These are phyloP conservation scores for Phytopythium montanum DNA, from an alignment of 352 stramenopile species.

Conservation along the genomic window DNA sequence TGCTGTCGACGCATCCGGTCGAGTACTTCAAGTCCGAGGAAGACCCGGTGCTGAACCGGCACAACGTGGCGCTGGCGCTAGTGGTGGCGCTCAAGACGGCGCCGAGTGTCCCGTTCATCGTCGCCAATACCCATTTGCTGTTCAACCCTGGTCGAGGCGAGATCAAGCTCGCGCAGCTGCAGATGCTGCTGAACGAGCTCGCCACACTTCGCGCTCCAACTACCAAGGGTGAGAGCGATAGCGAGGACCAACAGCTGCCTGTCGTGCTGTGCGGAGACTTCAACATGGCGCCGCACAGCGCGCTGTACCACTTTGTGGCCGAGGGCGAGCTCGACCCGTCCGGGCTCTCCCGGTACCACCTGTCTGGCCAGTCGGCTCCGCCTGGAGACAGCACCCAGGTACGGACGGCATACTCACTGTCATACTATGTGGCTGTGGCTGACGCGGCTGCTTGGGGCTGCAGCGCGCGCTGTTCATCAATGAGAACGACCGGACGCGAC, in stretches of 20 bases:
- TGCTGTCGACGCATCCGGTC: slow-evolving; percentile 36
- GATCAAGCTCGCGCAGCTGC: slow-evolving; percentile 58
- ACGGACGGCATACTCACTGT: background rate
- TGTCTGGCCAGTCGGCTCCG: slow-evolving; percentile 40
- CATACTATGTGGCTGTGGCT: background rate
- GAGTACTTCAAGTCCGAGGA: slow-evolving; percentile 37
- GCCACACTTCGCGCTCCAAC: slow-evolving; percentile 12
- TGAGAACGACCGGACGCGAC: slow-evolving; percentile 30
- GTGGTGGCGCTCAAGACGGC: slow-evolving; percentile 33
- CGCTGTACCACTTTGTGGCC: slow-evolving; percentile 61
- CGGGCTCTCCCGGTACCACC: slow-evolving; percentile 33
- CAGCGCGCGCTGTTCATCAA: slow-evolving; percentile 32
- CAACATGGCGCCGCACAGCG: slow-evolving; percentile 58
- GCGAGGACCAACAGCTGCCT: slow-evolving; percentile 17
- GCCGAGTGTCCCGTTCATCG: slow-evolving; percentile 29
- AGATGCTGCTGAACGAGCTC: slow-evolving; percentile 40
- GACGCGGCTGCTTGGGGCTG: background rate
- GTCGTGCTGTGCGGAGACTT: slow-evolving; percentile 65
- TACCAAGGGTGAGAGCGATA: background rate
- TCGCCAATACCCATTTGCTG: slow-evolving; percentile 67
- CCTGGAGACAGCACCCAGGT: slow-evolving; percentile 21
- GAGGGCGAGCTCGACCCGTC: slow-evolving; percentile 39
- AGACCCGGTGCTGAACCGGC: slow-evolving; percentile 43
- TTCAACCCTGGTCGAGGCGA: slow-evolving; percentile 71
- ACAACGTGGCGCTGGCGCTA: slow-evolving; percentile 55